Base-by-base conservation (phyloP, 2,329 filamentous ascomycete genomes). In the Hymenoscyphus albidus region DNA sequence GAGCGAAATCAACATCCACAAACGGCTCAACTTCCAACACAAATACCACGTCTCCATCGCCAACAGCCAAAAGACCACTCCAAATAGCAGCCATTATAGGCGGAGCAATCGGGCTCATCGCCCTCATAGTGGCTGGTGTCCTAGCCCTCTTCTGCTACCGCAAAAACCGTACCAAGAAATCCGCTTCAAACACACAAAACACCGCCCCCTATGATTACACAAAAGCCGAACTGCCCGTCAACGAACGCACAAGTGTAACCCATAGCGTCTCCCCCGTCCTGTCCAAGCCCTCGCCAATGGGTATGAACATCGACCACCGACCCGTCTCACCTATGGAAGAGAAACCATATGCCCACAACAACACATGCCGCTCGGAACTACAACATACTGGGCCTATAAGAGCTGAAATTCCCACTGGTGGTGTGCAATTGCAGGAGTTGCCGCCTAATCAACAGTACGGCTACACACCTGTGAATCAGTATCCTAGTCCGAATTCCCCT, bases 1-100 rank as follows among this genome's bases (percentile, higher is more conserved):
- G 22, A 6, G 32, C 32, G 7, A 56, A 56, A 13, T 31, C 39
- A 40, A 42, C 9, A 9, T 62, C 60, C 7, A 27, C 5, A 22
- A n/a, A 22, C 22, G 44, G 7, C 10, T n/a, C 58, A 5, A 39
- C 6, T n/a, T 62, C 64, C 4, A 31, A 13, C 35, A 55, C 48
- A 10, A 42, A 18, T 10, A 32, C 40, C 31, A 31, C 48, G 2
- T 13, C 51, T 1, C 42, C 51, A 32, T n/a, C 42, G 22, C n/a
- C 14, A 38, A 64, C 42, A 4, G 58, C 57, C 1, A 54, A 54
- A 10, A 32, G 18, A 55, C 40, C 54, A 1, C 22, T 66, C 4
- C 68, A 66, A 1, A 64, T 68, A 7, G 62, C 57, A 18, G 62
- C 67, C 2, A 69, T 69, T 10, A 58, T 62, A 9, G 68, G 68